Evolutionary conservation across 2,329 filamentous ascomycete genomes (phyloP).

Genomic region (Beauveria australis): DNA sequence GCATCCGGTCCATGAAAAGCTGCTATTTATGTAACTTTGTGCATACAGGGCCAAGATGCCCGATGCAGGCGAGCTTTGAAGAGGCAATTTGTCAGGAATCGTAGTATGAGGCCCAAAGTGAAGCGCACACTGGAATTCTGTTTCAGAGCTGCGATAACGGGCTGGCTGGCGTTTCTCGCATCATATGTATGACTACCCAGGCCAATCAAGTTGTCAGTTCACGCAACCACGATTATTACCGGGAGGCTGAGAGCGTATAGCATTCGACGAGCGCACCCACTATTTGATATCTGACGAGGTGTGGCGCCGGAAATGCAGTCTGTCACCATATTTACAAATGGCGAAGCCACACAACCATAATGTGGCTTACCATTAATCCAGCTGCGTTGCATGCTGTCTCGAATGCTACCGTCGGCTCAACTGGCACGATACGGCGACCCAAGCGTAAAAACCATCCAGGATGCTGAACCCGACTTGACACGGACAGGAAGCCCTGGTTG

Average conservation of each 20-base stretch:
- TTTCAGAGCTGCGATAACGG: background rate
- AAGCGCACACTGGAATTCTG: background rate
- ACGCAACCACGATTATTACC: background rate
- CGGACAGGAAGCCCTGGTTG: background rate
- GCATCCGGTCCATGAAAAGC: background rate
- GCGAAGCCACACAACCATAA: background rate
- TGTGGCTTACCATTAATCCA: background rate
- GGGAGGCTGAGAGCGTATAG: no score
- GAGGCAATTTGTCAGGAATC: background rate
- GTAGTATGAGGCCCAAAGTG: background rate
- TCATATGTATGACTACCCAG: no score
- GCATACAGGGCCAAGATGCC: background rate
- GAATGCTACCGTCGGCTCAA: background rate
- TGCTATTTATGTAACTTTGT: background rate
- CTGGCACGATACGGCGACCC: background rate
- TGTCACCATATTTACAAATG: background rate
- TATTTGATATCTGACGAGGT: background rate
- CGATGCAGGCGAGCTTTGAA: background rate
- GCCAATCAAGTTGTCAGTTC: background rate
- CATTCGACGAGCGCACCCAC: background rate
- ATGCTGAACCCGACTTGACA: background rate
- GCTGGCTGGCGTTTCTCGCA: background rate
- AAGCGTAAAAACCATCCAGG: background rate
- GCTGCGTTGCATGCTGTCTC: background rate
- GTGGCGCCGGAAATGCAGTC: background rate